Base-by-base conservation (phyloP, 306 rosid genomes). In the Mimosa pudica region DNA sequence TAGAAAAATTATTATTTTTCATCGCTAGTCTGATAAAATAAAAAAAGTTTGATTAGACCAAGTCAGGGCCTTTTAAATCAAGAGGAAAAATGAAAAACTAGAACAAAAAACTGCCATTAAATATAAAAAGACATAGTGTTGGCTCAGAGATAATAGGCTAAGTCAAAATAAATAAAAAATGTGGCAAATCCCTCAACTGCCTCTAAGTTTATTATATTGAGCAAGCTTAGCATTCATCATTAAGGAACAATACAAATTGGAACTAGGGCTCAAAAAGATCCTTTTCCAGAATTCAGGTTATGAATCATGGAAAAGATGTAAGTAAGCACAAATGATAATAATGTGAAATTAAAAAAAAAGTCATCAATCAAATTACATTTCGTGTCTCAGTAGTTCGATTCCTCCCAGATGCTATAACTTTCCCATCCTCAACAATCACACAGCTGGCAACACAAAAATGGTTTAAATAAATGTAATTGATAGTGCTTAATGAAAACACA, bases 321-420 rank as follows among this genome's bases (percentile, higher is more conserved):
- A 44, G 30, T 16, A 72, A 79, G 77, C 10, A 81, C 12, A 49
- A 80, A 68, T 57, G 41, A 70, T 70, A 52, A 24, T 20, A 8
- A 6, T 3, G 32, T 33, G 35, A 47, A 70, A 80, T 38, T 30
- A 80, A 70, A 74, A 74, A 74, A 74, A 60, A 41, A 30, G 38
- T n/a, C 18, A 55, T 68, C 42, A 68, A 67, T 65, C 54, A 77
- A 55, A 82, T 84, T 88, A 93, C 99, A 78, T 95, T 90, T 77
- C 94, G 90, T 13, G 98, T 87, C 92, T 93, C 94, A 2, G 79
- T 93, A 45, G 99, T 90, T 74, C 86, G 88, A 72, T 95, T 95
- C 83, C 99, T 91, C 84, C 99, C 99, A 0, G 86, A 84, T 74
- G 99, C 85, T 73, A 95, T 79, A 77, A 88, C 92, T 77, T 86